phyloP scores from a whole-genome alignment of 768 basidiomycete species.

The Ramaria sp. region DNA sequence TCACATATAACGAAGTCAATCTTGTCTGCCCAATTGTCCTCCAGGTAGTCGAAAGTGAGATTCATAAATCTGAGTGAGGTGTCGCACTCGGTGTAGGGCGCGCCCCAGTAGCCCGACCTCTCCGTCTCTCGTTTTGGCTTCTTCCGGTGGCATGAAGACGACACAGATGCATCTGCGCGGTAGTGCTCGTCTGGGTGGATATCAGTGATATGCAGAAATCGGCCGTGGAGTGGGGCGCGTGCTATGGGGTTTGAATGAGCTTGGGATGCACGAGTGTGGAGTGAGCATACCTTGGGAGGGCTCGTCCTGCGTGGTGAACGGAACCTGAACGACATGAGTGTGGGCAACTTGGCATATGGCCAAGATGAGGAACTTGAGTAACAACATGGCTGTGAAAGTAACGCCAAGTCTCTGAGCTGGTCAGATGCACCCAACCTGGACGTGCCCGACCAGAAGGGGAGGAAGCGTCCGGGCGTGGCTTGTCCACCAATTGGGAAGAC shows the following conservation, averaged over 20 bases:
- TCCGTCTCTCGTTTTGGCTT: constrained; percentile 44
- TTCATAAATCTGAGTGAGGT: constrained; percentile 73
- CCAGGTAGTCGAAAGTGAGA: constrained; percentile 70
- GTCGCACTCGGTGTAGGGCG: constrained; percentile 65
- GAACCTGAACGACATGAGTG: not conserved
- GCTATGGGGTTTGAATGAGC: not conserved
- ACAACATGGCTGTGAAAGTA: not conserved
- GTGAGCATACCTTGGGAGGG: not conserved
- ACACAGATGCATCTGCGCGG: constrained; percentile 34
- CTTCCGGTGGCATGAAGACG: constrained; percentile 57
- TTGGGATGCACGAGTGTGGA: not conserved
- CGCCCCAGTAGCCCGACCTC: constrained; percentile 51
- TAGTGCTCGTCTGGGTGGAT: constrained; percentile 76
- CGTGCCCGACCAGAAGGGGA: no score
- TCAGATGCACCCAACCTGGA: no score
- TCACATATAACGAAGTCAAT: constrained; percentile 86
- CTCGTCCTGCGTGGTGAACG: not conserved
- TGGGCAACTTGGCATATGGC: not conserved
- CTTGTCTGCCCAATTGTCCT: constrained; percentile 68
- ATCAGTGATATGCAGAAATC: constrained; percentile 77
- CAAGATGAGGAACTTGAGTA: not conserved
- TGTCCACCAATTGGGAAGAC: not conserved
- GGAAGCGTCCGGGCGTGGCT: not conserved
- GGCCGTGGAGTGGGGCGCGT: constrained; percentile 40
- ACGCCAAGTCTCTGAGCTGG: not conserved